Conservation (phyloP, 306 rosid genomes). For the Biancaea sappan region DNA sequence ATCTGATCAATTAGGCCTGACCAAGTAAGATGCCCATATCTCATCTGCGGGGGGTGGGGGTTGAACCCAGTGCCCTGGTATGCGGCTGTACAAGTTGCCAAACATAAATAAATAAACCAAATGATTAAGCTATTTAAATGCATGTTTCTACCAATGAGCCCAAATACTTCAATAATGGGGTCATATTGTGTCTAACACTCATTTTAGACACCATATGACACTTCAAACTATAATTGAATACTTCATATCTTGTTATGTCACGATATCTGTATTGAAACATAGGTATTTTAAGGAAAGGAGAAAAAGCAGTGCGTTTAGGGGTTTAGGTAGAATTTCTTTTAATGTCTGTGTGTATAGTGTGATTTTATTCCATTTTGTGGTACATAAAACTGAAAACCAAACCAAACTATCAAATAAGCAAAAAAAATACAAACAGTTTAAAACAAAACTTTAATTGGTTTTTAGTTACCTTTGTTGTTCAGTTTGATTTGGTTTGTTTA, state of each 20-base stretch:
- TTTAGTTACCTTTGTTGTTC: no score
- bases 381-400: no score
- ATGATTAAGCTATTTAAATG: conserved; percentile 25
- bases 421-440: no score
- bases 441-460: no score
- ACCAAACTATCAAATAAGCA: no score
- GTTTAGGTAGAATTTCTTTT: no score
- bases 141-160: background rate
- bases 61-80: conserved; percentile 92
- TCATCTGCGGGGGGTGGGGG: conserved; percentile 91
- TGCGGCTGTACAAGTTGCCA: conserved; percentile 60
- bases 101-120: background rate
- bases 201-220: background rate
- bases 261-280: no score
- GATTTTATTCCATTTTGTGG: no score
- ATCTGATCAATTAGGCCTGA: conserved; percentile 54
- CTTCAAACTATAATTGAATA: background rate
- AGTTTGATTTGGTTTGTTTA: no score
- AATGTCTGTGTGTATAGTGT: no score
- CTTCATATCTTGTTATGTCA: background rate
- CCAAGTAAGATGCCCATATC: conserved; percentile 87
- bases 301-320: no score
- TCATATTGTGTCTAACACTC: background rate
- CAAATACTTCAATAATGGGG: background rate
- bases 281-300: no score